Evolutionary conservation across 768 basidiomycete genomes (phyloP).

Genomic region (Mycena polygramma): DNA sequence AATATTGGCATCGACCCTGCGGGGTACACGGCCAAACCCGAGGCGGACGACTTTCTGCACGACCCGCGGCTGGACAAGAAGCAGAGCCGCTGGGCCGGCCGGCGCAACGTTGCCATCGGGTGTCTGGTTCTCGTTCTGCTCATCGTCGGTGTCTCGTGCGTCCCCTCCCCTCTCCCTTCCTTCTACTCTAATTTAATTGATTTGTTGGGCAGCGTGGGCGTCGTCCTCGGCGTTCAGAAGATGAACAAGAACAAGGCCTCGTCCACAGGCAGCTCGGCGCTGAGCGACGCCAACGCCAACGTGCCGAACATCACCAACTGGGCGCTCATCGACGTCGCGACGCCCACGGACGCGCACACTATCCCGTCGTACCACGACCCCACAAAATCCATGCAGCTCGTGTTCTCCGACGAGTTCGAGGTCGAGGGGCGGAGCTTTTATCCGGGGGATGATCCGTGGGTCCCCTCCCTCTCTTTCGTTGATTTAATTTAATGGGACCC

Average conservation of each 20-base stretch:
- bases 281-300: conserved; percentile 20
- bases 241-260: conserved; percentile 1
- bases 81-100: neutral
- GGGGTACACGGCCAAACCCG: conserved; percentile 22
- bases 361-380: conserved; percentile 37
- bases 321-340: conserved; percentile 59
- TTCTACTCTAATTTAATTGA: neutral
- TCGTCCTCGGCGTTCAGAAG: conserved; percentile 15
- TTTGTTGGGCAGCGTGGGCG: neutral
- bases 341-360: conserved; percentile 67
- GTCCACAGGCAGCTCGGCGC: conserved; percentile 12
- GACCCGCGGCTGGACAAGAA: conserved; percentile 20
- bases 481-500: too few species aligned
- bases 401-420: conserved; percentile 89
- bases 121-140: conserved; percentile 18
- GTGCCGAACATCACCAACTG: conserved; percentile 30
- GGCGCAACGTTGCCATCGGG: conserved; percentile 16
- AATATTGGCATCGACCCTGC: conserved; percentile 23
- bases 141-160: conserved; percentile 28
- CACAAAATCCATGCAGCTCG: conserved; percentile 58
- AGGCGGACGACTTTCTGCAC: conserved; percentile 29
- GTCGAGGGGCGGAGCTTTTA: conserved; percentile 82
- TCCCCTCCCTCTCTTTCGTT: conserved; percentile 45
- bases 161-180: conserved; percentile 8
- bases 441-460: conserved; percentile 88